phyloP scores from a whole-genome alignment of 306 rosid genomes.

The Dalbergia cultrata region DNA sequence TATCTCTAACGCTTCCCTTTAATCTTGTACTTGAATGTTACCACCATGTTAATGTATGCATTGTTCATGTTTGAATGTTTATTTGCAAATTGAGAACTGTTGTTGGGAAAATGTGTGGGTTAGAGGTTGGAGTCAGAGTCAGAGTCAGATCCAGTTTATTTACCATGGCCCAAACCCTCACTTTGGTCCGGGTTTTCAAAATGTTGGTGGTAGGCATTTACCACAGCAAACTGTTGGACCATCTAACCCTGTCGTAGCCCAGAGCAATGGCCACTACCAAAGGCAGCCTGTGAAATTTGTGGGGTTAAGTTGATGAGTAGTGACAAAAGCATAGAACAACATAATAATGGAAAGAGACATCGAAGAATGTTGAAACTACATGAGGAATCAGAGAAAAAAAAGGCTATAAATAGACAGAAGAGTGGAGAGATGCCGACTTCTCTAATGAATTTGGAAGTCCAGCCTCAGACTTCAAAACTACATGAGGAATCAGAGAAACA shows the following conservation, averaged over 20 bases:
- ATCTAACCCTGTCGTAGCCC: neutral
- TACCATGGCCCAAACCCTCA: slow-evolving; percentile 26
- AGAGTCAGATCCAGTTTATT: slow-evolving; percentile 25
- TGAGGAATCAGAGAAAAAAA: too few relatives aligned
- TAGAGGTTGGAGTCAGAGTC: neutral
- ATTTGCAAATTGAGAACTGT: slow-evolving; percentile 36
- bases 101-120: neutral
- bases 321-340: too few relatives aligned
- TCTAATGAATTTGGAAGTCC: too few relatives aligned
- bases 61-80: slow-evolving; percentile 24
- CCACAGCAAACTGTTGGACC: slow-evolving; percentile 22
- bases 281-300: too few relatives aligned
- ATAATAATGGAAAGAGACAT: too few relatives aligned
- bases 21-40: slow-evolving; percentile 14
- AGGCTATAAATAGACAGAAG: too few relatives aligned
- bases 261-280: neutral
- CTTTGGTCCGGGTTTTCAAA: neutral
- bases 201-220: neutral
- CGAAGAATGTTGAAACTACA: too few relatives aligned
- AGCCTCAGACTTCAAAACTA: neutral
- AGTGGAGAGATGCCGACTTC: too few relatives aligned
- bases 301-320: too few relatives aligned
- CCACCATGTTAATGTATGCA: slow-evolving; percentile 3
- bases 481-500: neutral
- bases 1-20: neutral